Conservation (phyloP, 805 yeast species). For the Yarrowia sp. region DNA sequence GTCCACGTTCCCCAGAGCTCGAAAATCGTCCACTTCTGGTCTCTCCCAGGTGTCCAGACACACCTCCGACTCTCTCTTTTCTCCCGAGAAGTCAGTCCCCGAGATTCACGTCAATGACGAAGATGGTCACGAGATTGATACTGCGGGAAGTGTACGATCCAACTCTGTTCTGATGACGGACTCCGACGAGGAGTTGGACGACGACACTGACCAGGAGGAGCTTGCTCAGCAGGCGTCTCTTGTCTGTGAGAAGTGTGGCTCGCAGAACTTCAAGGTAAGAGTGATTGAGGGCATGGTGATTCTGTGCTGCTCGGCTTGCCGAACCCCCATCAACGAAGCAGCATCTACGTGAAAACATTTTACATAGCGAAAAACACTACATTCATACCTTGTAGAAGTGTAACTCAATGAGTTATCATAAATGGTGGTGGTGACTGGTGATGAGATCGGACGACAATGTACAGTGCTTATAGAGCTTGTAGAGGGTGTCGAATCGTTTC, state of each 20-base stretch:
- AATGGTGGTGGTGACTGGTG: too few species aligned
- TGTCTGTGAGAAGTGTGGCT: conserved; percentile 36
- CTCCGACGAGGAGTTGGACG: conserved; percentile 24
- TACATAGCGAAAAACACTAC: too few species aligned
- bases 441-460: too few species aligned
- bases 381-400: too few species aligned
- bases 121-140: conserved; percentile 17
- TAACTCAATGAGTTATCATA: too few species aligned
- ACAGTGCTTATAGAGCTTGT: too few species aligned
- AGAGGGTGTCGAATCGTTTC: too few species aligned
- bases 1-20: conserved; percentile 21
- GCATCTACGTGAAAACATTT: conserved; percentile 5
- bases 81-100: conserved; percentile 4
- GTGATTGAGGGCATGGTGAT: conserved; percentile 37
- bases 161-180: conserved; percentile 9
- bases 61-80: neutral
- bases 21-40: conserved; percentile 17
- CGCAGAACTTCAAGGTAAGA: conserved; percentile 34
- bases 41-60: conserved; percentile 9
- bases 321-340: conserved; percentile 32
- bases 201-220: conserved; percentile 31
- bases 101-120: conserved; percentile 32
- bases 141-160: neutral
- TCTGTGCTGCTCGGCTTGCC: conserved; percentile 36
- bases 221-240: conserved; percentile 21